These are phyloP conservation scores for Penicillium sp. DNA, from an alignment of 2,329 filamentous ascomycete genomes.

Conservation along the genomic window DNA sequence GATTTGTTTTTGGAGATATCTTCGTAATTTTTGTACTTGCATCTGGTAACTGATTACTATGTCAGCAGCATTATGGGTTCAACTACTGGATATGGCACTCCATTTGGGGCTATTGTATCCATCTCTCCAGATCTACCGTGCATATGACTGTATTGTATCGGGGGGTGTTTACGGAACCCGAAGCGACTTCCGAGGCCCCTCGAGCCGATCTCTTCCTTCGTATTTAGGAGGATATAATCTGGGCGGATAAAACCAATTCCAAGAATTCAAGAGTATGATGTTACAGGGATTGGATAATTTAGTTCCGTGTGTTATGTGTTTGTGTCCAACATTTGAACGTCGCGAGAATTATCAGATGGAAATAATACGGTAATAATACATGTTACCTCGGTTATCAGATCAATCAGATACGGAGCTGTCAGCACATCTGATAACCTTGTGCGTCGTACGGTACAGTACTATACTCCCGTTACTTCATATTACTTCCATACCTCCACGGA, in stretches of 20 bases:
- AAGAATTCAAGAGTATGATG: too few relatives aligned
- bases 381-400: slow-evolving; percentile 13
- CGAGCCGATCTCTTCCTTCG: background rate
- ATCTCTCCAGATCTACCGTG: slow-evolving; percentile 22
- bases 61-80: slow-evolving; percentile 9
- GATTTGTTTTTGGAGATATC: background rate
- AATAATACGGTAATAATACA: background rate
- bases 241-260: too few relatives aligned
- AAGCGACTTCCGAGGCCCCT: slow-evolving; percentile 3
- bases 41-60: background rate
- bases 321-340: too few relatives aligned
- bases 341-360: background rate
- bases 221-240: background rate
- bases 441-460: background rate
- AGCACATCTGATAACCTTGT: slow-evolving; percentile 8
- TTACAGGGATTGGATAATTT: too few relatives aligned
- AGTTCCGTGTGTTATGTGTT: too few relatives aligned
- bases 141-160: slow-evolving; percentile 8
- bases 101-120: slow-evolving; percentile 13
- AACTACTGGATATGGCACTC: slow-evolving; percentile 14
- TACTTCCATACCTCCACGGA: too few relatives aligned
- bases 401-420: slow-evolving; percentile 11
- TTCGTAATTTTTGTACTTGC: background rate
- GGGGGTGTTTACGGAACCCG: slow-evolving; percentile 2
- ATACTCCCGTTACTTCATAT: too few relatives aligned